Percentiles rank a stretch among this genome's conserved stretches.
Evolutionary conservation across 805 yeast genomes (phyloP).

Genomic region (Candida coquimbonensis): DNA sequence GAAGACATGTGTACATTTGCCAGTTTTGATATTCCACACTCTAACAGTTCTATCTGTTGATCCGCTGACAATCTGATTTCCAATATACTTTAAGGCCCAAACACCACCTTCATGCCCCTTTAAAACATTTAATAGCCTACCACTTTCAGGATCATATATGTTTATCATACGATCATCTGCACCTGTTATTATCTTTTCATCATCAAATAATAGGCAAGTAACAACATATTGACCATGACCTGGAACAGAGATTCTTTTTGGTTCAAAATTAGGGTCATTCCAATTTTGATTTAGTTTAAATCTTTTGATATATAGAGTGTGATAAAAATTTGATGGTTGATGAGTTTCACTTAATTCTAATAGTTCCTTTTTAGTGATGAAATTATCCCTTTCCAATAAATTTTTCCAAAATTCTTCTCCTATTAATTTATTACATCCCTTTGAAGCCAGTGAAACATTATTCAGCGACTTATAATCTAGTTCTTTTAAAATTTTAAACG

Average conservation of each 20-base stretch:
- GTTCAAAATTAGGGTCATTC: conserved; percentile 68
- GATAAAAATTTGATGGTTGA: conserved; percentile 2
- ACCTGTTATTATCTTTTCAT: conserved; percentile 84
- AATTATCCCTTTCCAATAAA: conserved; percentile 54
- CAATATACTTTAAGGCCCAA: conserved; percentile 91
- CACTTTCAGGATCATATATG: conserved; percentile 72
- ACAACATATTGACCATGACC: conserved; percentile 81
- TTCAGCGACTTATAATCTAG: conserved; percentile 60
- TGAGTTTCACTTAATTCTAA: conserved; percentile 16
- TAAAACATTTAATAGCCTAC: conserved; percentile 53
- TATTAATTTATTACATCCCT: conserved; percentile 61
- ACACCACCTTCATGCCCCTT: conserved; percentile 96
- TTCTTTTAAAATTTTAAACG: conserved; percentile 54
- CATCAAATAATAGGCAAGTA: conserved; percentile 91
- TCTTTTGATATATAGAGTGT: conserved; percentile 14
- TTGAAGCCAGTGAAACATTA: conserved; percentile 56
- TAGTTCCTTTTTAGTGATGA: conserved; percentile 43
- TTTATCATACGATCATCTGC: conserved; percentile 82
- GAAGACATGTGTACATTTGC: conserved; percentile 85
- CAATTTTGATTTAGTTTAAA: conserved; percentile 47
- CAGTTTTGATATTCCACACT: conserved; percentile 84
- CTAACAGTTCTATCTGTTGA: conserved; percentile 92
- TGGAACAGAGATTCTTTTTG: conserved; percentile 56
- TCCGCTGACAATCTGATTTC: conserved; percentile 82
- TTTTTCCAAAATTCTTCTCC: conserved; percentile 65